These are phyloP conservation scores for Russula brevipes DNA, from an alignment of 768 basidiomycete species.

Conservation along the genomic window DNA sequence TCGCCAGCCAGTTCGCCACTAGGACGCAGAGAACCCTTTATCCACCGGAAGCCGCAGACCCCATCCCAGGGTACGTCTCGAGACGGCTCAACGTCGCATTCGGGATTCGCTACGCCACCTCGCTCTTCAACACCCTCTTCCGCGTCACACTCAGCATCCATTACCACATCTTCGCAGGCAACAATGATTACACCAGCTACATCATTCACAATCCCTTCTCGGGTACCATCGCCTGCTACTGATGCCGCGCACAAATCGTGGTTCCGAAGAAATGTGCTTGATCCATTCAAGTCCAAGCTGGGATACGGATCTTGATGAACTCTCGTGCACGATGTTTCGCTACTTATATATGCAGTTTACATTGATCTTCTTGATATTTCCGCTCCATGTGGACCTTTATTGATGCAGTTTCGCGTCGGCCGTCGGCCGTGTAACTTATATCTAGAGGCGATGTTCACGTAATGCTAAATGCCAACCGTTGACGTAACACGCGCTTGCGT, in stretches of 20 bases:
- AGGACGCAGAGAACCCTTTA: constrained; percentile 12
- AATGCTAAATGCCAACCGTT: background rate
- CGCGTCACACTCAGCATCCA: constrained; percentile 4
- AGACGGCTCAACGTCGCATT: background rate
- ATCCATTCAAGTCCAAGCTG: constrained; percentile 15
- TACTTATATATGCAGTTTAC: background rate
- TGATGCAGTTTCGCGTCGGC: background rate
- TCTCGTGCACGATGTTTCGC: background rate
- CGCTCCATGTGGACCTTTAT: background rate
- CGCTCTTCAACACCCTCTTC: constrained; percentile 21
- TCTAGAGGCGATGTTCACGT: too few relatives aligned
- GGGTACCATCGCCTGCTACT: background rate
- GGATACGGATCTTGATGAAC: constrained; percentile 6
- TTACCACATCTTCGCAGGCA: background rate
- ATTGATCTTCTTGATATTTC: background rate
- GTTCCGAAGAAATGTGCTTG: constrained; percentile 16
- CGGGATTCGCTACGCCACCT: constrained; percentile 7
- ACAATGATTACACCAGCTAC: constrained; percentile 13
- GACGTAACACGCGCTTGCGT: too few relatives aligned
- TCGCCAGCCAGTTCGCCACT: background rate
- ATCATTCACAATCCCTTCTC: constrained; percentile 14
- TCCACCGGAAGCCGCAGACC: constrained; percentile 20
- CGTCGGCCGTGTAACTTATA: background rate
- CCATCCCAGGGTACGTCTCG: background rate
- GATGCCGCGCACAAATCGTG: constrained; percentile 6